phyloP scores from a whole-genome alignment of 2,329 filamentous ascomycete species.

The Pseudocercospora musae region DNA sequence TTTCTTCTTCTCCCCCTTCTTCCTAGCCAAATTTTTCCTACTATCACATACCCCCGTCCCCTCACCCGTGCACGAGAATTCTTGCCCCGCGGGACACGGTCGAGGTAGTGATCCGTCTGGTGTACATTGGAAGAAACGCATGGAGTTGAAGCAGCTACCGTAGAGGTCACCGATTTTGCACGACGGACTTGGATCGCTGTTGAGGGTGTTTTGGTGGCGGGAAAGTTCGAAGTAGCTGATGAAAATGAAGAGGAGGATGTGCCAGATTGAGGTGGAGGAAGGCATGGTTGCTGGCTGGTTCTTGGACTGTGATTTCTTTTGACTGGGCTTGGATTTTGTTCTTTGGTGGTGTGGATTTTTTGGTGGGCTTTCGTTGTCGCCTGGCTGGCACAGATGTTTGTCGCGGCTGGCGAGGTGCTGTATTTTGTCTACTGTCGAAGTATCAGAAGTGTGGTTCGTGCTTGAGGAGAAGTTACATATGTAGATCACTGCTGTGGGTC shows the following conservation, averaged over 20 bases:
- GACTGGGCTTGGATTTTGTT: not conserved
- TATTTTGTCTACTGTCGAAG: not conserved
- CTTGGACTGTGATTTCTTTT: not conserved
- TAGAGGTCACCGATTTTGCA: slow-evolving; percentile 11
- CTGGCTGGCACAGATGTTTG: no score
- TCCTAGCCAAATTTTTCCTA: not conserved
- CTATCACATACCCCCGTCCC: slow-evolving; percentile 6
- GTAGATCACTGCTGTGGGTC: not conserved
- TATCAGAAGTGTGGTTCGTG: not conserved
- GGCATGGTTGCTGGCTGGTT: not conserved
- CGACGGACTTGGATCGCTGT: no score
- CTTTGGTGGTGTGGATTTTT: not conserved
- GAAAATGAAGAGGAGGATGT: slow-evolving; percentile 7
- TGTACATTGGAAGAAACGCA: slow-evolving; percentile 14
- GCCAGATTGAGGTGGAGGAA: not conserved
- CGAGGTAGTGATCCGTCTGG: slow-evolving; percentile 9
- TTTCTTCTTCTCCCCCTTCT: not conserved
- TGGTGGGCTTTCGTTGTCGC: no score
- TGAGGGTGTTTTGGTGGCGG: not conserved
- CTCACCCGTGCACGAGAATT: slow-evolving; percentile 12
- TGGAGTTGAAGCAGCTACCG: slow-evolving; percentile 12
- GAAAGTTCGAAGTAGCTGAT: slow-evolving; percentile 13
- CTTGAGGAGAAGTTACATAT: not conserved
- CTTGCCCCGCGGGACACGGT: slow-evolving; percentile 14
- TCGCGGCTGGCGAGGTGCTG: no score